Percentiles rank a stretch among this genome's conserved stretches.
phyloP scores from a whole-genome alignment of 2,329 filamentous ascomycete genomes.

The Penicillium digitatum region DNA sequence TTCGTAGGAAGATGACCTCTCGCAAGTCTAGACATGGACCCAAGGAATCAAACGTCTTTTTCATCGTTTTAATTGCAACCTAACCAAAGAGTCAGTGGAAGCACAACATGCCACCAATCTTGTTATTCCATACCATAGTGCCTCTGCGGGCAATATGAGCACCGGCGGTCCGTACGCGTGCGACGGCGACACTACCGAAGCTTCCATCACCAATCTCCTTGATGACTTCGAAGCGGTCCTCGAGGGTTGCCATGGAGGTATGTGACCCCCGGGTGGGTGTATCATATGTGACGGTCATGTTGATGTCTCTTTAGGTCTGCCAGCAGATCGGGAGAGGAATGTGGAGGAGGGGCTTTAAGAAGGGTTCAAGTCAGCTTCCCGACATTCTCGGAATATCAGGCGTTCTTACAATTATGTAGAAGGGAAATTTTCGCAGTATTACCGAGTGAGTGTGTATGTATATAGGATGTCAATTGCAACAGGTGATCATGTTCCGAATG shows the following conservation, averaged over 20 bases:
- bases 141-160: slow-evolving; percentile 83
- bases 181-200: slow-evolving; percentile 92
- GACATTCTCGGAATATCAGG: neutral
- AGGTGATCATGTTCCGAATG: slow-evolving; percentile 32
- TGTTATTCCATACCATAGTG: slow-evolving; percentile 69
- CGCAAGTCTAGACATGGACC: slow-evolving; percentile 84
- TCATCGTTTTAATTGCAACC: slow-evolving; percentile 99
- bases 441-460: slow-evolving; percentile 14
- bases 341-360: slow-evolving; percentile 1
- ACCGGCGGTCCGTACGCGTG: slow-evolving; percentile 85
- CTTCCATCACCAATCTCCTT: slow-evolving; percentile 99
- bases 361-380: slow-evolving; percentile 7
- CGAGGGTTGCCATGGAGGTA: slow-evolving; percentile 57
- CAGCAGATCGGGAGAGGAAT: slow-evolving; percentile 37
- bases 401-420: slow-evolving; percentile 17
- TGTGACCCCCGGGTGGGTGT: slow-evolving; percentile 62
- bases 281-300: slow-evolving; percentile 76
- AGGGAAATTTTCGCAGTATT: slow-evolving; percentile 5
- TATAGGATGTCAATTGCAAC: slow-evolving; percentile 23
- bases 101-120: slow-evolving; percentile 2
- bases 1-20: slow-evolving; percentile 93
- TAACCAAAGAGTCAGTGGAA: slow-evolving; percentile 39
- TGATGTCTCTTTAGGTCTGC: slow-evolving; percentile 41
- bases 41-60: slow-evolving; percentile 96
- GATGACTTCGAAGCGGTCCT: slow-evolving; percentile 92